These are phyloP conservation scores for Boletus speciosus DNA, from an alignment of 768 basidiomycete species.

Conservation along the genomic window DNA sequence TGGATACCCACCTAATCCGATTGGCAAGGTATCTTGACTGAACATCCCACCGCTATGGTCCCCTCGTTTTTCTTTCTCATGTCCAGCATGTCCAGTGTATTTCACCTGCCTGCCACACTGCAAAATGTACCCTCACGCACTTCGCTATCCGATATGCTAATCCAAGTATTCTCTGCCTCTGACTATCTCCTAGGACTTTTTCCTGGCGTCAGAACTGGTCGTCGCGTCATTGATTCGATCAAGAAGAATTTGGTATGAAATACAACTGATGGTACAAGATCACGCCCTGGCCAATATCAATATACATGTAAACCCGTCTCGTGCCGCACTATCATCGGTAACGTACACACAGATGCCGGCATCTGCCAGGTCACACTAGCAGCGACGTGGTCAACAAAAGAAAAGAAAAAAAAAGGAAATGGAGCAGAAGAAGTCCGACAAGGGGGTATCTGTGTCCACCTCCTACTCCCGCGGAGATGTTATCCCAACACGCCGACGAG, in stretches of 20 bases:
- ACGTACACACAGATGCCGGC: neutral
- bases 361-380: neutral
- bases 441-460: neutral
- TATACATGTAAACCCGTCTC: neutral
- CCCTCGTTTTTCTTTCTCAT: neutral
- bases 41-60: slow-evolving; percentile 2
- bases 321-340: neutral
- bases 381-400: neutral
- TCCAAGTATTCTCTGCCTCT: neutral
- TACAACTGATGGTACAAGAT: neutral
- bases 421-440: neutral
- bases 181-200: neutral
- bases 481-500: neutral
- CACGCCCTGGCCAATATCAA: too few species aligned
- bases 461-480: slow-evolving; percentile 15
- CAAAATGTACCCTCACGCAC: slow-evolving; percentile 21
- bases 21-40: neutral
- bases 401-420: neutral
- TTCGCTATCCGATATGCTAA: slow-evolving; percentile 16
- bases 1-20: slow-evolving; percentile 9
- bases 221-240: neutral
- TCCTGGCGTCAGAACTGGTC: neutral
- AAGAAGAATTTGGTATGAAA: neutral
- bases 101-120: slow-evolving; percentile 8
- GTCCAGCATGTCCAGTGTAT: slow-evolving; percentile 18